These are phyloP conservation scores for Dictyostelium intermedium DNA, from an alignment of 78 protist genomes.

Conservation along the genomic window DNA sequence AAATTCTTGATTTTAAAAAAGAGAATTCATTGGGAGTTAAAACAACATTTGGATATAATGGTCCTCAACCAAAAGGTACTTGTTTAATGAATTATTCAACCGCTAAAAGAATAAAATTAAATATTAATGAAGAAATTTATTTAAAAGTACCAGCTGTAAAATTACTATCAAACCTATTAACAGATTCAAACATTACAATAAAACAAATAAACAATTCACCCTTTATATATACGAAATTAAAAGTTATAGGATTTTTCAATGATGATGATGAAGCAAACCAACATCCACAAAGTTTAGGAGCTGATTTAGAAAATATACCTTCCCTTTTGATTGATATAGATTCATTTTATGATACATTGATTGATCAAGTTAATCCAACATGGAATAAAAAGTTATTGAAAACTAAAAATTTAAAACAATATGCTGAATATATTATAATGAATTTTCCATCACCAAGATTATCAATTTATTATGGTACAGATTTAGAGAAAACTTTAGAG, in stretches of 20 bases:
- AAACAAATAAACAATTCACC: background rate
- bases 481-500: constrained; percentile 6
- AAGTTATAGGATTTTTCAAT: background rate
- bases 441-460: constrained; percentile 60
- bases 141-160: background rate
- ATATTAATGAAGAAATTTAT: background rate
- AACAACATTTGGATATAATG: background rate
- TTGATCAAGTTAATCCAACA: background rate
- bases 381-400: background rate
- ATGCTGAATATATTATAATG: background rate
- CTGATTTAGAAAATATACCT: background rate
- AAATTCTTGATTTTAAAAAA: constrained; percentile 14
- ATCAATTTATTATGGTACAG: constrained; percentile 23
- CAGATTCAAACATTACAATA: background rate
- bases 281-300: background rate
- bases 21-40: constrained; percentile 41
- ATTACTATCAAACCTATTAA: background rate
- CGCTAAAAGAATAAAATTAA: background rate
- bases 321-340: background rate
- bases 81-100: background rate
- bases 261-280: too few species aligned
- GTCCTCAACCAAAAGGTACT: constrained; percentile 14
- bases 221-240: background rate
- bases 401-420: constrained; percentile 1
- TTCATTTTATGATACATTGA: background rate